Percentiles rank a stretch among this genome's conserved stretches.
Evolutionary conservation across 352 stramenopile species (phyloP).

Genomic region (Phytophthora meadii): DNA sequence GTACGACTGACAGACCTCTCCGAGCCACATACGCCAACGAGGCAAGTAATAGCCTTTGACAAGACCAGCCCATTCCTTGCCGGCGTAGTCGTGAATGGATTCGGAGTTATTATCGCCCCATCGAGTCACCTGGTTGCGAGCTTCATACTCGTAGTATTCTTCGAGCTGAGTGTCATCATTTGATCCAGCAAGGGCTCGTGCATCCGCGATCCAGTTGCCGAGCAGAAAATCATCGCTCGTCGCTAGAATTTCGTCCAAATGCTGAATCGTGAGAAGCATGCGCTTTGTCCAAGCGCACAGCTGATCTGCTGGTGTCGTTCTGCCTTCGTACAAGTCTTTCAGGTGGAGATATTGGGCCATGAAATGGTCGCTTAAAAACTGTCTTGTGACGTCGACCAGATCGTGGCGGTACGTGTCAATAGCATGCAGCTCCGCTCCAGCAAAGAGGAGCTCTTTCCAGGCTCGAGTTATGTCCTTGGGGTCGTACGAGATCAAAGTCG

Average conservation of each 20-base stretch:
- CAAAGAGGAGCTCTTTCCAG: conserved; percentile 61
- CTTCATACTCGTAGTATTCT: conserved; percentile 82
- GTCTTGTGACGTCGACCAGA: conserved; percentile 72
- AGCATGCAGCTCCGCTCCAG: conserved; percentile 40
- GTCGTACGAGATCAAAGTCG: conserved; percentile 43
- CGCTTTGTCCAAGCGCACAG: conserved; percentile 46
- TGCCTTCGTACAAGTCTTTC: conserved; percentile 47
- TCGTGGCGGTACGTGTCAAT: conserved; percentile 74
- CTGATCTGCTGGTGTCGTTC: conserved; percentile 27
- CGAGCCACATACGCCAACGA: conserved; percentile 82
- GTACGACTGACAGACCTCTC: conserved; percentile 71
- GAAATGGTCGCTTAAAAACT: conserved; percentile 74
- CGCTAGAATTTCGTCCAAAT: conserved; percentile 66
- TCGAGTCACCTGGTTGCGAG: conserved; percentile 78
- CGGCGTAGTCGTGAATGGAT: conserved; percentile 77
- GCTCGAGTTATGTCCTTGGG: conserved; percentile 57
- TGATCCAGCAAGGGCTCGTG: conserved; percentile 44
- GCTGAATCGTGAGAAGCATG: conserved; percentile 54
- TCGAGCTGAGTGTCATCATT: conserved; percentile 35
- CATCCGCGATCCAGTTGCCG: conserved; percentile 72
- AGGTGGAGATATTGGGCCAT: conserved; percentile 63
- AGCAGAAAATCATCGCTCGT: conserved; percentile 79
- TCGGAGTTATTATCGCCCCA: conserved; percentile 83
- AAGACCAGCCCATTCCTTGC: conserved; percentile 80
- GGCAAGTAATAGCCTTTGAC: conserved; percentile 71